A percentile compares a stretch with the other conserved stretches of the same genome.
phyloP scores from a whole-genome alignment of 2,329 filamentous ascomycete genomes.

The Colletotrichum lentis region DNA sequence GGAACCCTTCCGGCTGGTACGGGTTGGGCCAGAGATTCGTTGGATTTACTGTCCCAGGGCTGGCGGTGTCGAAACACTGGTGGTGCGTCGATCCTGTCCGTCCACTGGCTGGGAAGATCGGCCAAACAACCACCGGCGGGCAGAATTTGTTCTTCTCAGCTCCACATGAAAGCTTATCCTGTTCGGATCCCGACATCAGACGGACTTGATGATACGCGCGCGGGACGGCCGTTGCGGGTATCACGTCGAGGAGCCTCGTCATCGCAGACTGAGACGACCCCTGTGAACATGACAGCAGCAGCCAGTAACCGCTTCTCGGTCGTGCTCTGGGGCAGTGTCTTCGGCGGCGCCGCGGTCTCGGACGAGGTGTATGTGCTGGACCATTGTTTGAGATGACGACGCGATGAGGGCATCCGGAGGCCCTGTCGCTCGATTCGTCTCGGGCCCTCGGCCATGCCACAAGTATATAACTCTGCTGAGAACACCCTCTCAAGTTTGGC shows the following conservation, averaged over 20 bases:
- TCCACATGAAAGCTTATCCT: slow-evolving; percentile 17
- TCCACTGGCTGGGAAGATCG: slow-evolving; percentile 22
- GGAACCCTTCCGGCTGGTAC: slow-evolving; percentile 8
- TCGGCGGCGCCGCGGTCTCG: background rate
- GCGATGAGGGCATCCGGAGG: background rate
- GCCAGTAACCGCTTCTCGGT: background rate
- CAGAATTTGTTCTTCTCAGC: slow-evolving; percentile 24
- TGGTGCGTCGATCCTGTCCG: slow-evolving; percentile 12
- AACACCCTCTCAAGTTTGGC: fast-evolving
- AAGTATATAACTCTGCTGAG: slow-evolving; percentile 16
- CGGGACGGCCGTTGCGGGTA: slow-evolving; percentile 4
- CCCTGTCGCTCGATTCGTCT: background rate
- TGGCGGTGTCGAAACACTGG: slow-evolving; percentile 20
- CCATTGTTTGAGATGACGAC: slow-evolving; percentile 24
- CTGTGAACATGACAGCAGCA: slow-evolving; percentile 10
- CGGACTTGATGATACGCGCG: slow-evolving; percentile 1
- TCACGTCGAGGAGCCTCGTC: background rate
- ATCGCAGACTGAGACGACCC: slow-evolving; percentile 9
- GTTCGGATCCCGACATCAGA: slow-evolving; percentile 16
- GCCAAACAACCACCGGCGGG: slow-evolving; percentile 24
- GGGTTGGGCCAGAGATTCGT: background rate
- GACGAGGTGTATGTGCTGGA: slow-evolving; percentile 9
- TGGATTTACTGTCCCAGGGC: background rate
- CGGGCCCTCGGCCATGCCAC: background rate
- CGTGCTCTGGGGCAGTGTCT: slow-evolving; percentile 4